Evolutionary conservation across 768 basidiomycete genomes (phyloP).

Genomic region (Favolaschia claudopus): DNA sequence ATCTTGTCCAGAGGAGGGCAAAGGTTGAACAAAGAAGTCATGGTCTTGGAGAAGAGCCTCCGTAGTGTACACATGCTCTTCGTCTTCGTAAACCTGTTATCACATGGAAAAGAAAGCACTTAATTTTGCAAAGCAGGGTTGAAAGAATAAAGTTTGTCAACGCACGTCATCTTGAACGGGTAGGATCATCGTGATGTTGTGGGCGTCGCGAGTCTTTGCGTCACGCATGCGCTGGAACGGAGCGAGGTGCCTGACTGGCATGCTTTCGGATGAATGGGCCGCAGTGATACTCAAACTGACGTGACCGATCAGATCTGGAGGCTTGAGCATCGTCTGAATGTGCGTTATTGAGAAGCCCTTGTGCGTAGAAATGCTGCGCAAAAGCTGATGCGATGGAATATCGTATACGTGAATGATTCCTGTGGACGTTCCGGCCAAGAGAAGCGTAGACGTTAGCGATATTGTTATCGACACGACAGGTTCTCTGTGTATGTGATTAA

Average conservation of each 20-base stretch:
- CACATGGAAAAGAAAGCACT: conserved; percentile 3
- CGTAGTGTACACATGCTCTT: conserved; percentile 48
- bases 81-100: conserved; percentile 39
- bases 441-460: conserved; percentile 77
- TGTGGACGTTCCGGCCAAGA: conserved; percentile 81
- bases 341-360: conserved; percentile 75
- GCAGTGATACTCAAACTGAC: conserved; percentile 60
- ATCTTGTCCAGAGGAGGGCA: conserved; percentile 39
- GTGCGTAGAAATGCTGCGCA: conserved; percentile 81
- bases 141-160: conserved; percentile 10
- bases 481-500: conserved; percentile 54
- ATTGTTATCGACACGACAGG: conserved; percentile 76
- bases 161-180: conserved; percentile 55
- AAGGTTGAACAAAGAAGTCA: conserved; percentile 63
- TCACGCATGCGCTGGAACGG: conserved; percentile 82
- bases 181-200: conserved; percentile 73
- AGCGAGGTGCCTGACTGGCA: conserved; percentile 70
- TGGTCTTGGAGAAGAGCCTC: conserved; percentile 73
- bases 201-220: conserved; percentile 66
- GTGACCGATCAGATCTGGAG: conserved; percentile 87
- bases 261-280: conserved; percentile 55
- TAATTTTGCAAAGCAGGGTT: not conserved
- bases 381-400: conserved; percentile 87
- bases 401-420: conserved; percentile 86
- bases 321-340: conserved; percentile 82